Evolutionary conservation across 441 rosid genomes (phyloP), one percentile per base, ranked within the genome.

Genomic region (Brassica balearica): DNA sequence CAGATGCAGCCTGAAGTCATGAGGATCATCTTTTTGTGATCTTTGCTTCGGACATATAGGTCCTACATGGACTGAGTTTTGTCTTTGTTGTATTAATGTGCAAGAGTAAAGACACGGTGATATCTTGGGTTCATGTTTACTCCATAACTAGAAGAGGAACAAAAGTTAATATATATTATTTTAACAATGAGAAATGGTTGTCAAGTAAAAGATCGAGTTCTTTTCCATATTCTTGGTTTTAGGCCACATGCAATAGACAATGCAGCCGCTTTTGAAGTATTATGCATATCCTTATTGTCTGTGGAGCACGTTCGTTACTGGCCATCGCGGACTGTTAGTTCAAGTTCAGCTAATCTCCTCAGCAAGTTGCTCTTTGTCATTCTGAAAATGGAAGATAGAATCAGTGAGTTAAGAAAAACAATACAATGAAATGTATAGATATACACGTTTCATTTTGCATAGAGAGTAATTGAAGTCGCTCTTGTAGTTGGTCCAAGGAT

Each of bases 1-100:
- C 70, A 53, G 72, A 59, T 75, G 36, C 66, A 71, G 74, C 46
- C 62, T 73, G 74, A 84, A 78, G 84, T 12, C 60, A 71, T 68
- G 59, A 67, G 73, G 59, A 29, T 29, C 34, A 66, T n/a, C 76
- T 20, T 22, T 48, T 25, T 72, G 15, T 23, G 7, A 32, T 23
- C 56, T 65, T 66, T 38, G 25, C 61, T 69, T 8, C 2, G 2
- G 17, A 58, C 32, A 19, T 29, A 6, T 8, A 69, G 46, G 43
- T 76, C 74, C 2, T 29, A 14, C 36, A 23, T 29, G 68, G 63
- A 65, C 77, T 65, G 12, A 15, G 27, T 70, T 69, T 62, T 69
- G 51, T 68, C 4, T 7, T 76, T 63, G 27, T 38, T 53, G 76
- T 70, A 20, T 63, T 36, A 23, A 53, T 62, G 67, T 15, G 46